Conservation (phyloP, 73 alveolate species). For the Urostyla sp. region DNA sequence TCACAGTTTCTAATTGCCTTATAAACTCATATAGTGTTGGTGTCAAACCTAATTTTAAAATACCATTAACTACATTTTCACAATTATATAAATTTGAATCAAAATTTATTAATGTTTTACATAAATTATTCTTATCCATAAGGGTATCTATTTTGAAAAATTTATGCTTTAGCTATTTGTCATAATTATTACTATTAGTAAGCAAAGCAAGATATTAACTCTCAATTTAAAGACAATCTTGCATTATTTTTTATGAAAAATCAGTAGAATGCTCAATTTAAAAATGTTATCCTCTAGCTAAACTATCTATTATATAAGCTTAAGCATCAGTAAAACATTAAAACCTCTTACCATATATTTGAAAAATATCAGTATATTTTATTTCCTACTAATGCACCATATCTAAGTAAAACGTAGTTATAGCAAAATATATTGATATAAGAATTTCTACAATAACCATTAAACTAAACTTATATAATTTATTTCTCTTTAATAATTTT, state of each 20-base stretch:
- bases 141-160: no score
- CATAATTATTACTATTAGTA: no score
- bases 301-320: constrained; percentile 23
- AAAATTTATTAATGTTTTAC: no score
- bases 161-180: no score
- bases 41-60: constrained; percentile 22
- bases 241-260: background rate
- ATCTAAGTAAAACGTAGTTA: constrained; percentile 26
- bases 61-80: constrained; percentile 11
- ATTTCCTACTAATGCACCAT: constrained; percentile 47
- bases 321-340: constrained; percentile 50
- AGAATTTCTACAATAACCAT: constrained; percentile 1
- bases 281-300: constrained; percentile 31
- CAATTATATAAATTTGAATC: constrained; percentile 1
- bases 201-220: background rate
- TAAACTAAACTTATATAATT: constrained; percentile 7
- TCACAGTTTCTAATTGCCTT: constrained; percentile 2
- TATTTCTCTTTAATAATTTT: constrained; percentile 14
- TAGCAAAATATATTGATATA: constrained; percentile 40
- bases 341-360: constrained; percentile 10
- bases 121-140: no score
- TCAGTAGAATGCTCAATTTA: background rate
- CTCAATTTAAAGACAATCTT: constrained; percentile 6
- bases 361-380: constrained; percentile 12
- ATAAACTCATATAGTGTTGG: constrained; percentile 26